Percentiles rank a stretch among this genome's conserved stretches.
These are phyloP conservation scores for Mycena indigotica DNA, from an alignment of 768 basidiomycete species.

Conservation along the genomic window DNA sequence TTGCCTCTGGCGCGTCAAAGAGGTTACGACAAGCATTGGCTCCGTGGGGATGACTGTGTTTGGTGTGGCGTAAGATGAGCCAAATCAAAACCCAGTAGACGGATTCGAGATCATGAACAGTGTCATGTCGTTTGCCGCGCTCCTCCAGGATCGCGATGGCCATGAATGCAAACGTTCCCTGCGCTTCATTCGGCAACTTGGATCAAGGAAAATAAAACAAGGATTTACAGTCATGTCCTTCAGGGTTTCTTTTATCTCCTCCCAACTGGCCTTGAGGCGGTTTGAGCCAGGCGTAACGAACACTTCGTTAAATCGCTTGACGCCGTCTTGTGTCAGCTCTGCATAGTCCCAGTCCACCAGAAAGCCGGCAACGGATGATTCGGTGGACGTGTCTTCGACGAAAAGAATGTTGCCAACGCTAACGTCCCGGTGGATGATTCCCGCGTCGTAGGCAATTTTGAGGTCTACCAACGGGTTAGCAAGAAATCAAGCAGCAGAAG, in stretches of 20 bases:
- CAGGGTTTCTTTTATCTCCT: not conserved
- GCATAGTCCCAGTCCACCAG: constrained; percentile 13
- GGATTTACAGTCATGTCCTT: not conserved
- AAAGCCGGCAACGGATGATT: not conserved
- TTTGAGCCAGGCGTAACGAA: no score
- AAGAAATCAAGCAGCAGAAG: not conserved
- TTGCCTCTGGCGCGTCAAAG: not conserved
- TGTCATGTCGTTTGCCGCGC: not conserved
- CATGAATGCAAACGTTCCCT: not conserved
- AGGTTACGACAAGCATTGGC: not conserved
- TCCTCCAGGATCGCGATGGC: not conserved
- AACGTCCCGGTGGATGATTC: constrained; percentile 7
- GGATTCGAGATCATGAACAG: not conserved
- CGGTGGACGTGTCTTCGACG: not conserved
- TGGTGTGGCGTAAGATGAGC: not conserved
- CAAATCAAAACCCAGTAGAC: not conserved
- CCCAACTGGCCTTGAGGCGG: no score
- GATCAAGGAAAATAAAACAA: not conserved
- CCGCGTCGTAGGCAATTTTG: constrained; percentile 1
- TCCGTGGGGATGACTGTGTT: not conserved
- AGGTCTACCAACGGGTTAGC: constrained; percentile 1
- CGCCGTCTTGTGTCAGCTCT: no score
- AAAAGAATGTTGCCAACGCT: constrained; percentile 9
- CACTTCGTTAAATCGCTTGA: no score
- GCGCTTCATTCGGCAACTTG: not conserved